Evolutionary conservation across 1,139 yeast genomes (phyloP), one percentile per base, ranked within the genome.

Genomic region (Protomyces inouyei): DNA sequence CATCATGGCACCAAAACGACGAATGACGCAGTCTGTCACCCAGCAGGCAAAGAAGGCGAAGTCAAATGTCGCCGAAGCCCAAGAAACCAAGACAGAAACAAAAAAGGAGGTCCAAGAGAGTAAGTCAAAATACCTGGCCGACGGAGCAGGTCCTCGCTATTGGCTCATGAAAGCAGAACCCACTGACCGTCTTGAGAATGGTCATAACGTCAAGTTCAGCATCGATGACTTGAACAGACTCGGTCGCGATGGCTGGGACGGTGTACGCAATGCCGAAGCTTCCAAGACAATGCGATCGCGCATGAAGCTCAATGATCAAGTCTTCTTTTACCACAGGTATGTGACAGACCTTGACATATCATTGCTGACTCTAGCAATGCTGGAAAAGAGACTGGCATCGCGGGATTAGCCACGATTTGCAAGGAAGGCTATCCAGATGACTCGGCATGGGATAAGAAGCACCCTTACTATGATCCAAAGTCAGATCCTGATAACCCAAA

Each of bases 141-240:
- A 37, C 14, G 43, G 43, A 37, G 23, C 10, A 18, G 52, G 35
- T 9, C 59, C 59, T 5, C 52, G 64, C 38, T 80, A 76, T 69
- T 82, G 85, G 85, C 75, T 82, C 2, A 75, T 82, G 63, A 82
- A 82, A 69, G 80, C 84, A 1, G 85, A 83, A 70, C 85, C 85
- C 0, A 74, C 74, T 52, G 68, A 80, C 0, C 72, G 85, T 38
- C 71, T 81, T 5, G 84, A 80, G 60, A 76, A 82, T 4, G 82
- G 82, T 2, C 73, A 74, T 38, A 84, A 82, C 68, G 83, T 79
- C 36, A 76, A 77, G 57, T 82, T 81, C 71, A 75, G 83, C 18
- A 73, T 82, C 9, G 75, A 74, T 16, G 82, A 79, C 52, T 72
- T 82, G n/a, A 71, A 77, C 23, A 68, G 72, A 9, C 77, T 76